Percentiles rank a stretch among this genome's conserved stretches.
Evolutionary conservation across 2,329 filamentous ascomycete species (phyloP).

Genomic region (Trichoderma gracile): DNA sequence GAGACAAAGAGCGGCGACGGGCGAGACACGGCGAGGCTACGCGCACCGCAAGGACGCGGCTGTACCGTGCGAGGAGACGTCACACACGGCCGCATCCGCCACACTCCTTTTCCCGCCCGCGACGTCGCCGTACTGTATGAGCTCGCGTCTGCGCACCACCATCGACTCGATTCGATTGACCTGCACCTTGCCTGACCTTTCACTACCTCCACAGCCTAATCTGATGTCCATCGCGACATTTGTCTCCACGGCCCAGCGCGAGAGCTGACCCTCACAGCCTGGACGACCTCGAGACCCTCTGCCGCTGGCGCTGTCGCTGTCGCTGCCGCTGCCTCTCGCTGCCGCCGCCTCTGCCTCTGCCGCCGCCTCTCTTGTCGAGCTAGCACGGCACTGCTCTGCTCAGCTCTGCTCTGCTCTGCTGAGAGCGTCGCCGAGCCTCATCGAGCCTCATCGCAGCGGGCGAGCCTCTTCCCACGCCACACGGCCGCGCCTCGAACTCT

Average conservation of each 20-base stretch:
- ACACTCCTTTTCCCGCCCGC: constrained; percentile 24
- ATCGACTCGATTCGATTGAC: constrained; percentile 23
- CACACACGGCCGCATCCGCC: not conserved
- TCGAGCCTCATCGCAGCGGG: not conserved
- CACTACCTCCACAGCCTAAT: constrained; percentile 29
- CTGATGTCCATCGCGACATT: constrained; percentile 32
- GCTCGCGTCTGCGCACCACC: constrained; percentile 22
- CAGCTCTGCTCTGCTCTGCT: not conserved
- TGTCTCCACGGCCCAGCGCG: constrained; percentile 33
- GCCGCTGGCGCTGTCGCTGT: constrained; percentile 8
- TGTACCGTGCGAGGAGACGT: constrained; percentile 16
- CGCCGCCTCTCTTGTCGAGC: not conserved
- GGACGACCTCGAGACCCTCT: constrained; percentile 22
- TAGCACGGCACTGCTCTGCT: too few relatives aligned
- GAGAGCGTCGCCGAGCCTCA: not conserved
- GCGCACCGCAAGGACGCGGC: constrained; percentile 10
- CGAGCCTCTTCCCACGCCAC: not conserved
- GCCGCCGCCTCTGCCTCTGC: constrained; percentile 20
- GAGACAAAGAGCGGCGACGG: too few relatives aligned
- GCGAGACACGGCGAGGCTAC: not conserved
- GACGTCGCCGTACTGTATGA: constrained; percentile 27
- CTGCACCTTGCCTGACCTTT: constrained; percentile 27
- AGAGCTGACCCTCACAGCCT: constrained; percentile 29
- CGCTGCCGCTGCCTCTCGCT: not conserved
- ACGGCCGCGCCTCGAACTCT: constrained; percentile 7